Evolutionary conservation across 106 monocot genomes (phyloP), one percentile per base, ranked within the genome.

Genomic region (Phalaenopsis equestris): DNA sequence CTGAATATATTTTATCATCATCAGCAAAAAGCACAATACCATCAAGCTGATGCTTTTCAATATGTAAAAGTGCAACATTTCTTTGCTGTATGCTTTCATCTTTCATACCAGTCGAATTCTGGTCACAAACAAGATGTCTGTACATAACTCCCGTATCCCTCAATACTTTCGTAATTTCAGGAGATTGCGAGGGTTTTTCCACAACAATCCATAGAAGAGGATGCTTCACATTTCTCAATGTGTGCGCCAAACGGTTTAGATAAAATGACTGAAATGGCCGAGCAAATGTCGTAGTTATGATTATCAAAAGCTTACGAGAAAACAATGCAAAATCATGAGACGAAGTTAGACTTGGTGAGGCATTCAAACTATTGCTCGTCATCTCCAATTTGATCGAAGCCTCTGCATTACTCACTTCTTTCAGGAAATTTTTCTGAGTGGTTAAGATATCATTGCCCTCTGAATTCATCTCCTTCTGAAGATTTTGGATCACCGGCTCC

Each of bases 161-260:
- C 86, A 93, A 82, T 42, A 91, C 80, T 49, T 75, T 82, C 72
- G 89, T 87, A 47, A 91, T 91, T 77, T 93, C 90, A 68, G 55
- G 48, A 24, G 91, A 93, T 76, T 89, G 90, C 42, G 77, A 75
- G 15, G 87, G 77, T 86, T 83, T 86, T 70, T 93, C 93, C 36
- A 89, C 93, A 36, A 93, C 90, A 81, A 93, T 87, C 93, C 93
- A 93, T 30, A 93, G 80, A 67, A 93, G 82, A 79, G 93, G 93
- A 73, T 86, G 83, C 15, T 78, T 87, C 7, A 90, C 90, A 77
- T 73, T 79, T 75, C 84, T 89, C 49, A 93, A 80, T 41, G 85
- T 86, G 48, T 89, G 87, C 45, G 89, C 93, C 81, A 93, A 81
- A 23, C 89, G 87, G 48, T 84, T 90, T 23, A 93, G 61, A 79